phyloP scores from a whole-genome alignment of 345 rosid species.

The Theobroma cacao region DNA sequence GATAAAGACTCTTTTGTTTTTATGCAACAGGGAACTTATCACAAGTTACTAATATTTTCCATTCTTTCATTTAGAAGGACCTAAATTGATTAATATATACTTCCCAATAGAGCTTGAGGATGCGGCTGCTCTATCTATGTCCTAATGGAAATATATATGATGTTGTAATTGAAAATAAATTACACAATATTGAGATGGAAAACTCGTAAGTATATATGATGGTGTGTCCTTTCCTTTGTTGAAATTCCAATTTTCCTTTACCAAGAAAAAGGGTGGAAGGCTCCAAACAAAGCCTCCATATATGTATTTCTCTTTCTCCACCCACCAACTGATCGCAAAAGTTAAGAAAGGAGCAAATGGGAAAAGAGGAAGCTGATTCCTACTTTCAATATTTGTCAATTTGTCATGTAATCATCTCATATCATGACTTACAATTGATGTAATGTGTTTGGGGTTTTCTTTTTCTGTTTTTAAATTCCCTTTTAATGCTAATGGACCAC shows the following conservation, averaged over 20 bases:
- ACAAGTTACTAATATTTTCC: not conserved
- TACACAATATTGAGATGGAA: no score
- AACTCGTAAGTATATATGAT: no score
- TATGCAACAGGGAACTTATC: not conserved
- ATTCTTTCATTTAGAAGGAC: not conserved
- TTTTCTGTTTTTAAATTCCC: not conserved
- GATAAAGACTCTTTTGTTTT: not conserved
- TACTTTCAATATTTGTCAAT: not conserved
- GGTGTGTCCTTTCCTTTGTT: not conserved
- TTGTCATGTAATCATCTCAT: conserved; percentile 2
- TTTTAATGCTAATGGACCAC: not conserved
- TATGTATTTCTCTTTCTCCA: not conserved
- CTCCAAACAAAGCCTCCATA: not conserved
- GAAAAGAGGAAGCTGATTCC: not conserved
- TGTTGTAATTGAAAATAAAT: no score
- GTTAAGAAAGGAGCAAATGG: not conserved
- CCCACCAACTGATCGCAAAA: not conserved
- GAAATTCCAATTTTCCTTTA: not conserved
- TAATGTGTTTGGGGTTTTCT: not conserved
- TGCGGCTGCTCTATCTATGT: no score
- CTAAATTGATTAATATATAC: not conserved
- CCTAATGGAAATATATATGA: no score
- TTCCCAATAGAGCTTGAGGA: no score
- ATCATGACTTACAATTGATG: not conserved
- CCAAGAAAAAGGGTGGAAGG: not conserved